phyloP scores from a whole-genome alignment of 2,329 filamentous ascomycete species.

The Cladosporium velox region DNA sequence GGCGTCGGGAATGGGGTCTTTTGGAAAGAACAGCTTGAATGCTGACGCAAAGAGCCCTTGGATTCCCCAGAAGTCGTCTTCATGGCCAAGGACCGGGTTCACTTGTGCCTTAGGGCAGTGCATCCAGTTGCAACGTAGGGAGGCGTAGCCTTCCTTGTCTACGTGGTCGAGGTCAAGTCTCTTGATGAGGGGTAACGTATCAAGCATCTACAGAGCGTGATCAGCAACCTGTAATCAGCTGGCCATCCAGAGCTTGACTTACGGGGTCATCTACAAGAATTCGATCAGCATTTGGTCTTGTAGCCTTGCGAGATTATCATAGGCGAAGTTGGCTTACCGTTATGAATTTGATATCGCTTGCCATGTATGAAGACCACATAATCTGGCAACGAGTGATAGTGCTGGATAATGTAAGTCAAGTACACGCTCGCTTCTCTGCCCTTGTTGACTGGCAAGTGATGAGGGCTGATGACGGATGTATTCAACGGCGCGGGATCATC shows the following conservation, averaged over 20 bases:
- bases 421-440: slow-evolving; percentile 51
- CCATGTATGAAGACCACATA: not conserved
- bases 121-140: slow-evolving; percentile 31
- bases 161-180: slow-evolving; percentile 31
- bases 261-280: not conserved
- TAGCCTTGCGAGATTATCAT: not conserved
- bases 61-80: not conserved
- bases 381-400: slow-evolving; percentile 41
- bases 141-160: slow-evolving; percentile 31
- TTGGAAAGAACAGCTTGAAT: not conserved
- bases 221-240: no score
- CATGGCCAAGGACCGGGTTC: not conserved
- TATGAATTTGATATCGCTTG: not conserved
- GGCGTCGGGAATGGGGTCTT: not conserved
- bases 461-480: not conserved
- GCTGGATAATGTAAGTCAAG: slow-evolving; percentile 49
- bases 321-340: not conserved
- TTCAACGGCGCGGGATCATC: slow-evolving; percentile 25
- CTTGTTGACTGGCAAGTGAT: slow-evolving; percentile 38
- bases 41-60: not conserved
- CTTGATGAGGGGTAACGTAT: slow-evolving; percentile 30
- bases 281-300: not conserved
- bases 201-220: no score
- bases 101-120: not conserved
- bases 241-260: no score